Evolutionary conservation across 2,329 filamentous ascomycete genomes (phyloP).

Genomic region (Aspergillus sp.): DNA sequence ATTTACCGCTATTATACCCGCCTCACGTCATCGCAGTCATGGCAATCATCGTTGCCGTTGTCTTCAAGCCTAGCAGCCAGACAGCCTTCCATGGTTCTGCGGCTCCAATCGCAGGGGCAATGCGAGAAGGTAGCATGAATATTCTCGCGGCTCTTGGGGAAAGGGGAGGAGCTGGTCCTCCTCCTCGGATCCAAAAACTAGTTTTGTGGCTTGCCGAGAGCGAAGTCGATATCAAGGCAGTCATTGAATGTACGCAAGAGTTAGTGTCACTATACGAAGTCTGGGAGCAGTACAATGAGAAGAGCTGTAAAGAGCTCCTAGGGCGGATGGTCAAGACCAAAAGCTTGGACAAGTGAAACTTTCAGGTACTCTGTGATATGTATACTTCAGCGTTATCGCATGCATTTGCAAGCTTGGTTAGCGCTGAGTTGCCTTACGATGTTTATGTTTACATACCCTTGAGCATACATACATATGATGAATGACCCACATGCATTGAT

Average conservation of each 20-base stretch:
- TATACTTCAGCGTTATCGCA: not conserved
- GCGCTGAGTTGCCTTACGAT: not conserved
- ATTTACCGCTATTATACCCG: slow-evolving; percentile 79
- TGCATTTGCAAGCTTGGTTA: not conserved
- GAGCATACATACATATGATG: not conserved
- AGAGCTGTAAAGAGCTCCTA: slow-evolving; percentile 64
- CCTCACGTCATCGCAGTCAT: slow-evolving; percentile 89
- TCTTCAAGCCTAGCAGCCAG: slow-evolving; percentile 66
- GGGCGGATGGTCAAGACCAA: slow-evolving; percentile 62
- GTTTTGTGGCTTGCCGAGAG: slow-evolving; percentile 84
- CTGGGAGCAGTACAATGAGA: slow-evolving; percentile 66
- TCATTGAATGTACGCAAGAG: slow-evolving; percentile 89
- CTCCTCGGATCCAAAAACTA: slow-evolving; percentile 59
- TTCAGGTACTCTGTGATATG: not conserved
- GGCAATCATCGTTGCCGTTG: slow-evolving; percentile 79
- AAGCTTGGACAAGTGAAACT: slow-evolving; percentile 54
- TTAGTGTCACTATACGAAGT: slow-evolving; percentile 84
- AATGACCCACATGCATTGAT: not conserved
- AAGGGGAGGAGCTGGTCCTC: slow-evolving; percentile 28
- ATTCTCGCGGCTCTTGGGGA: slow-evolving; percentile 36
- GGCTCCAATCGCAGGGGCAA: slow-evolving; percentile 32
- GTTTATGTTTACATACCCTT: not conserved
- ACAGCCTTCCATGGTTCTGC: slow-evolving; percentile 32
- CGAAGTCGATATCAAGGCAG: slow-evolving; percentile 76
- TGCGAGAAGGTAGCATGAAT: slow-evolving; percentile 38